Percentiles rank a stretch among this genome's conserved stretches.
Conservation (phyloP, 2,329 filamentous ascomycete genomes). For the Cytospora piceicola region DNA sequence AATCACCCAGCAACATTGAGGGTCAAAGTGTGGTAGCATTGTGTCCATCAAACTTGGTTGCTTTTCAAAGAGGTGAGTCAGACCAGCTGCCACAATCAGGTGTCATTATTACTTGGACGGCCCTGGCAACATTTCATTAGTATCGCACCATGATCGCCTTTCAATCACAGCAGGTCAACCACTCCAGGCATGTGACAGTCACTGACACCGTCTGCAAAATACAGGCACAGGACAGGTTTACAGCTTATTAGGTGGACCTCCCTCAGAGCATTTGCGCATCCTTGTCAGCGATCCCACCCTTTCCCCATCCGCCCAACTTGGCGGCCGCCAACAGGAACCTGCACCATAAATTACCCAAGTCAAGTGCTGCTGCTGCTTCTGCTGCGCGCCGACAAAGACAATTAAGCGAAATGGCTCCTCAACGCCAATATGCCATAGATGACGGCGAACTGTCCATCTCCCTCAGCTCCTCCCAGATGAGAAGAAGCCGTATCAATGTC, state of each 20-base stretch:
- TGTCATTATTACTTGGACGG: background rate
- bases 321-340: constrained; percentile 24
- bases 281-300: constrained; percentile 29
- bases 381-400: constrained; percentile 16
- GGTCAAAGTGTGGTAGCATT: background rate
- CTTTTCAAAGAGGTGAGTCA: constrained; percentile 14
- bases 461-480: constrained; percentile 66
- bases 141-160: background rate
- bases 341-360: constrained; percentile 20
- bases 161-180: constrained; percentile 5
- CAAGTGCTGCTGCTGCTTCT: constrained; percentile 10
- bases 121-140: background rate
- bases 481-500: constrained; percentile 53
- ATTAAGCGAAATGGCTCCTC: constrained; percentile 49
- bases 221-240: background rate
- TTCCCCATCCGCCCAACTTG: constrained; percentile 19
- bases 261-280: constrained; percentile 16
- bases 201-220: constrained; percentile 3
- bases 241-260: constrained; percentile 27
- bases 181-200: constrained; percentile 2
- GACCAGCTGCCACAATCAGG: constrained; percentile 8
- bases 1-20: background rate
- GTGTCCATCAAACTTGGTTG: constrained; percentile 4
- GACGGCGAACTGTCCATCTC: constrained; percentile 84
- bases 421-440: constrained; percentile 59